These are phyloP conservation scores for Exophiala spinifera DNA, from an alignment of 2,329 filamentous ascomycete genomes.

Conservation along the genomic window DNA sequence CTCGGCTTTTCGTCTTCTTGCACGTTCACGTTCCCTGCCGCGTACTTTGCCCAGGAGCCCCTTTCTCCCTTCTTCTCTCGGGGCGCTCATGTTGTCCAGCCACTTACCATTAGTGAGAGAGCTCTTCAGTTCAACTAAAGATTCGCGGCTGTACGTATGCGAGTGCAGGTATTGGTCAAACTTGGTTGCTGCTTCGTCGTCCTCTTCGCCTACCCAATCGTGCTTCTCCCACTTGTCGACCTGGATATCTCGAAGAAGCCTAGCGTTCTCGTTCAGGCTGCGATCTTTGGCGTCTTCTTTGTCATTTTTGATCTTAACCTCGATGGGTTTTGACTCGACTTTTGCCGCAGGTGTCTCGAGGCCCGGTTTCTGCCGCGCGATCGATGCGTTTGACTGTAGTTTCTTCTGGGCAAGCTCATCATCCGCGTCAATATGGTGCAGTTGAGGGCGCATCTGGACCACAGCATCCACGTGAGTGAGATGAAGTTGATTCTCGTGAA, in stretches of 20 bases:
- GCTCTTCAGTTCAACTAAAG: slow-evolving; percentile 51
- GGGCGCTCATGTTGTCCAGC: slow-evolving; percentile 61
- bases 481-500: slow-evolving; percentile 78
- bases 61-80: slow-evolving; percentile 38
- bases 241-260: slow-evolving; percentile 73
- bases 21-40: slow-evolving; percentile 28
- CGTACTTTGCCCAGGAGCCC: slow-evolving; percentile 27
- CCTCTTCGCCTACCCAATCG: slow-evolving; percentile 78
- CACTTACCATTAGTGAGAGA: slow-evolving; percentile 58
- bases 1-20: slow-evolving; percentile 28
- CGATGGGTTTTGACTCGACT: slow-evolving; percentile 70
- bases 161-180: slow-evolving; percentile 72
- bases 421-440: slow-evolving; percentile 86
- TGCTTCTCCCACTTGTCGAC: slow-evolving; percentile 78
- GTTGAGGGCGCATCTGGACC: slow-evolving; percentile 84
- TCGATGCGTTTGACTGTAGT: slow-evolving; percentile 32
- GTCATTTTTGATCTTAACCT: slow-evolving; percentile 75
- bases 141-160: slow-evolving; percentile 40
- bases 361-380: slow-evolving; percentile 33
- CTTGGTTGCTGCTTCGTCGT: slow-evolving; percentile 50
- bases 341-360: slow-evolving; percentile 43
- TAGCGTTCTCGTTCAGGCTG: slow-evolving; percentile 67
- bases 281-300: slow-evolving; percentile 46
- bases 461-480: slow-evolving; percentile 79
- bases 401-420: slow-evolving; percentile 64